Conservation (phyloP, 1,139 yeast species). For the Sporopachydermia cereana region DNA sequence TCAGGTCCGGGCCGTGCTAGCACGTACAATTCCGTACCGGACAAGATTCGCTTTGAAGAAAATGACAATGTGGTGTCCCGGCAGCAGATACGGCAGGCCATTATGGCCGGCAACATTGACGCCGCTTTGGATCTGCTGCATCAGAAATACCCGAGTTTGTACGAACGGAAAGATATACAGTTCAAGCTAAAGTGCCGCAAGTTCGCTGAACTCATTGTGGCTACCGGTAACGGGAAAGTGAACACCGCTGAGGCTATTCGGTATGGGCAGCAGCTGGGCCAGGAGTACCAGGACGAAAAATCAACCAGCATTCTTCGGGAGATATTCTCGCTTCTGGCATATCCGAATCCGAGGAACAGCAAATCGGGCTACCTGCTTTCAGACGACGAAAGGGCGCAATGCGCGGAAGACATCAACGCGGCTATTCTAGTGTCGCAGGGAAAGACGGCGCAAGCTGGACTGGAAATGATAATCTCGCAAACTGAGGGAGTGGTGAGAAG, state of each 20-base stretch:
- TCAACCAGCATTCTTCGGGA: constrained; percentile 26
- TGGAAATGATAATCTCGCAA: constrained; percentile 27
- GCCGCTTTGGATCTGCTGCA: constrained; percentile 33
- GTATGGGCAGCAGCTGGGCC: constrained; percentile 37
- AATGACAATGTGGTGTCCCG: constrained; percentile 37
- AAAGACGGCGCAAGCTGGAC: constrained; percentile 24
- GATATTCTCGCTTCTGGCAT: constrained; percentile 41
- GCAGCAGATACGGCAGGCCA: constrained; percentile 36
- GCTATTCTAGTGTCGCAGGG: constrained; percentile 29
- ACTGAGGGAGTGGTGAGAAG: constrained; percentile 24
- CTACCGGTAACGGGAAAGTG: neutral
- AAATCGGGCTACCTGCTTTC: constrained; percentile 29
- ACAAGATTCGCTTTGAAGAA: constrained; percentile 14
- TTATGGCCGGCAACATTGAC: constrained; percentile 39
- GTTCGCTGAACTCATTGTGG: constrained; percentile 33
- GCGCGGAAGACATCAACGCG: constrained; percentile 34
- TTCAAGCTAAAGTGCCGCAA: constrained; percentile 44
- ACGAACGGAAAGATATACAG: constrained; percentile 29
- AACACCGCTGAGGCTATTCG: constrained; percentile 25
- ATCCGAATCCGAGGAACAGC: constrained; percentile 31
- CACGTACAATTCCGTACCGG: constrained; percentile 7
- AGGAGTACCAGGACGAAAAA: constrained; percentile 25
- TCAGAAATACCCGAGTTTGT: constrained; percentile 34
- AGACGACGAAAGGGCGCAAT: constrained; percentile 24
- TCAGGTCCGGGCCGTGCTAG: too few species aligned